A percentile compares a stretch with the other conserved stretches of the same genome.
These are phyloP conservation scores for Kodamaea derodonti DNA, from an alignment of 1,139 yeast species.

Conservation along the genomic window DNA sequence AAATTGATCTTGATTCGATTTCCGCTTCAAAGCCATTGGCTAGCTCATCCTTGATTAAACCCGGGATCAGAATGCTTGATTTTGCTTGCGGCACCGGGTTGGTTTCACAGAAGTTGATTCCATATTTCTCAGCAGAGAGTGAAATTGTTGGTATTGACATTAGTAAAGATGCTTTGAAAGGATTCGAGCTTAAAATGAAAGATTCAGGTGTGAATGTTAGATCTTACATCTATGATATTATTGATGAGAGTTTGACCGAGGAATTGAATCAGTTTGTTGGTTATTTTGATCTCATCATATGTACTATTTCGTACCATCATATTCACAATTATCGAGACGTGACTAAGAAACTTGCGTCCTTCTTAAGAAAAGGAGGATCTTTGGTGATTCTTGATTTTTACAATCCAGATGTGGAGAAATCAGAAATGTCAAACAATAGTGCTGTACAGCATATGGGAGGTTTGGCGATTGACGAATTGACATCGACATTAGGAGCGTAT, in stretches of 20 bases:
- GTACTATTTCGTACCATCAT: slow-evolving; percentile 42
- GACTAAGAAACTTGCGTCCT: slow-evolving; percentile 28
- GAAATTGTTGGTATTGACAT: slow-evolving; percentile 37
- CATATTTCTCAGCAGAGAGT: slow-evolving; percentile 19
- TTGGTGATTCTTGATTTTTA: slow-evolving; percentile 36
- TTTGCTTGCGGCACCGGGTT: slow-evolving; percentile 48
- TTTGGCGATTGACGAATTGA: slow-evolving; percentile 22
- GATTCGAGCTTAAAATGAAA: slow-evolving; percentile 18
- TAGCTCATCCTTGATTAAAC: slow-evolving; percentile 15
- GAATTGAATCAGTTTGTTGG: slow-evolving; percentile 15
- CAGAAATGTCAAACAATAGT: neutral
- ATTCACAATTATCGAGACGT: slow-evolving; percentile 28
- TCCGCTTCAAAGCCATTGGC: neutral
- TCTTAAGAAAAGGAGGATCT: slow-evolving; percentile 33
- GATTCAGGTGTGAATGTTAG: slow-evolving; percentile 10
- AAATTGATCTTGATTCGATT: too few species aligned
- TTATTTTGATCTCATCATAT: slow-evolving; percentile 30
- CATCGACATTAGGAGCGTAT: slow-evolving; percentile 18
- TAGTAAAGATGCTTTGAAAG: slow-evolving; percentile 24
- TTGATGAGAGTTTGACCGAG: slow-evolving; percentile 18
- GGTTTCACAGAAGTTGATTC: slow-evolving; percentile 26
- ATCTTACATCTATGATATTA: slow-evolving; percentile 25
- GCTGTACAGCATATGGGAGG: slow-evolving; percentile 38
- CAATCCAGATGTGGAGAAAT: slow-evolving; percentile 26
- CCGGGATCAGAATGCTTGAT: slow-evolving; percentile 31